Conservation (phyloP, 2,329 filamentous ascomycete species). For the Alternaria angustiovoidea region DNA sequence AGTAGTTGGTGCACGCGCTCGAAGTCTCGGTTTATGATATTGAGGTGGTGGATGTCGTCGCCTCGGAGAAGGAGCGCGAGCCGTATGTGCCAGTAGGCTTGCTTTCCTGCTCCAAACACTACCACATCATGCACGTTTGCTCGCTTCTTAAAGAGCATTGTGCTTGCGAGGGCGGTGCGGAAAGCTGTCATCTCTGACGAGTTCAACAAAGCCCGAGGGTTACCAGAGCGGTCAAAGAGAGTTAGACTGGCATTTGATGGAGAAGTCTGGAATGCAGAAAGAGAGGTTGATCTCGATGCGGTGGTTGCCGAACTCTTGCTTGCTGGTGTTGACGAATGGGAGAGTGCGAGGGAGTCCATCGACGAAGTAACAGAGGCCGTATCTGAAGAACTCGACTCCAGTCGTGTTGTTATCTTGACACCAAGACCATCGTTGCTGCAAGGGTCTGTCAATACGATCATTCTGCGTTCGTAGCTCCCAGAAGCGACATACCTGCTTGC, state of each 20-base stretch:
- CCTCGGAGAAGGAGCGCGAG: slow-evolving; percentile 78
- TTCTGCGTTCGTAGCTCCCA: neutral
- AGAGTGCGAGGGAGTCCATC: slow-evolving; percentile 40
- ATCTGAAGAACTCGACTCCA: slow-evolving; percentile 35
- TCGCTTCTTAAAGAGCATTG: slow-evolving; percentile 70
- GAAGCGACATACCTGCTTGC: slow-evolving; percentile 54
- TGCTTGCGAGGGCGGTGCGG: slow-evolving; percentile 70
- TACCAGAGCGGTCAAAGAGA: slow-evolving; percentile 64
- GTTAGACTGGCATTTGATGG: slow-evolving; percentile 63
- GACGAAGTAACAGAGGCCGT: slow-evolving; percentile 47
- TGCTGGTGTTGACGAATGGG: slow-evolving; percentile 29
- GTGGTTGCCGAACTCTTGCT: slow-evolving; percentile 33
- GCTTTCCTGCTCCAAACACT: slow-evolving; percentile 86
- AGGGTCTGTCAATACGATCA: neutral
- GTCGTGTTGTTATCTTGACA: slow-evolving; percentile 70
- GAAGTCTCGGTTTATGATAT: slow-evolving; percentile 82
- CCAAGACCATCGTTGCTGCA: slow-evolving; percentile 64
- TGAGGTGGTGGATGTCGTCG: slow-evolving; percentile 76
- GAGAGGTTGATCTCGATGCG: slow-evolving; percentile 8
- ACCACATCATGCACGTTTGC: slow-evolving; percentile 76
- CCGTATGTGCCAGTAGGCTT: slow-evolving; percentile 94
- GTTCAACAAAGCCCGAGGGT: slow-evolving; percentile 70
- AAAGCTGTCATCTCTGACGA: slow-evolving; percentile 75
- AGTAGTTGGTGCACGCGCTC: slow-evolving; percentile 64
- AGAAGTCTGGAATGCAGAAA: slow-evolving; percentile 21